Percentiles rank a stretch among this genome's conserved stretches.
Conservation (phyloP, 1,284 basidiomycete species). For the Marasmius sp. region DNA sequence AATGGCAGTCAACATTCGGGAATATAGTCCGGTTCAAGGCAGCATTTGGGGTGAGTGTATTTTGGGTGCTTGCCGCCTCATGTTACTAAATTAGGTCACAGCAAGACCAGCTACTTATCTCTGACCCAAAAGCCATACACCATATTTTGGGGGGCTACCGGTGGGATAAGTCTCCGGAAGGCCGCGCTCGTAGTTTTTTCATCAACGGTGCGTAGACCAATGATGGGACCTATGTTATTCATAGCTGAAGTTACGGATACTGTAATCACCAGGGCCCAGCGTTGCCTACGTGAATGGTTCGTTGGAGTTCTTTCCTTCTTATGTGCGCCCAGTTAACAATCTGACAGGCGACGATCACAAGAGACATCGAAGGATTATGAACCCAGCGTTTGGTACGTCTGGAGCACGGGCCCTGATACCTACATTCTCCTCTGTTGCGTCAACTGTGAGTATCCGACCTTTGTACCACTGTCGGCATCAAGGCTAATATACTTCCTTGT, state of each 20-base stretch:
- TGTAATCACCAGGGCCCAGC: background rate
- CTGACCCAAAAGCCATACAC: slow-evolving; percentile 19
- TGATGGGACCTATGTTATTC: background rate
- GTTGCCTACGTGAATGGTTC: slow-evolving; percentile 3
- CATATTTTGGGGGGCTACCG: slow-evolving; percentile 16
- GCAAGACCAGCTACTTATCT: slow-evolving; percentile 15
- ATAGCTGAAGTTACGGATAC: background rate
- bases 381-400: slow-evolving; percentile 16
- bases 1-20: slow-evolving; percentile 7
- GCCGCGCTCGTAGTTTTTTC: background rate
- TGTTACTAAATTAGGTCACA: background rate
- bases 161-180: slow-evolving; percentile 6
- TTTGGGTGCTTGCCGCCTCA: background rate
- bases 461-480: background rate
- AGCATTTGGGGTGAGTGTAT: background rate
- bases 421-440: slow-evolving; percentile 7
- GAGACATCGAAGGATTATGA: slow-evolving; percentile 19
- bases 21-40: slow-evolving; percentile 1
- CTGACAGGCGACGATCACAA: slow-evolving; percentile 15
- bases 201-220: background rate
- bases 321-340: background rate
- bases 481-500: background rate
- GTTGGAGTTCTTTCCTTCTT: background rate
- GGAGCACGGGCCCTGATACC: slow-evolving; percentile 14
- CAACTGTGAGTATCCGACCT: background rate